Conservation (phyloP, 148 eudicot genomes). For the Persicaria maculosa region DNA sequence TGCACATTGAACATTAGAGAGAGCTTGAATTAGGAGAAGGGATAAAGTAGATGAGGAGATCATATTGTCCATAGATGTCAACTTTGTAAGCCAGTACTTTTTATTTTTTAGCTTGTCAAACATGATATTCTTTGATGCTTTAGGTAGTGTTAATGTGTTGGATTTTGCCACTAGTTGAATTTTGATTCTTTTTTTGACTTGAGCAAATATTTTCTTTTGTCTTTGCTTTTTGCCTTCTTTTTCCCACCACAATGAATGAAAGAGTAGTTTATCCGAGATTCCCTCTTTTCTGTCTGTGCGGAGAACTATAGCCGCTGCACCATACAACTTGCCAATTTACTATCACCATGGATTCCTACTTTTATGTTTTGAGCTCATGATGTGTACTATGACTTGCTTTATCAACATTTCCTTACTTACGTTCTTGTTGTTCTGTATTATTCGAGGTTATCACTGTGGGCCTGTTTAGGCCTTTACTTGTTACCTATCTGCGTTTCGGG, state of each 20-base stretch:
- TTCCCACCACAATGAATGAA: slow-evolving; percentile 1
- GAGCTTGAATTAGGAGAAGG: neutral
- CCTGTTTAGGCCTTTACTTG: neutral
- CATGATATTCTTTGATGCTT: slow-evolving; percentile 7
- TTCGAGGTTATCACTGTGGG: neutral
- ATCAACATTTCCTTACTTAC: neutral
- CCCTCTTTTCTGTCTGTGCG: neutral
- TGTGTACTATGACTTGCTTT: neutral
- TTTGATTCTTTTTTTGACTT: neutral
- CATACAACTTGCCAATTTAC: neutral
- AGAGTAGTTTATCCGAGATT: neutral
- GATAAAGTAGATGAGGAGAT: neutral
- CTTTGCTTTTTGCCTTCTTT: slow-evolving; percentile 1
- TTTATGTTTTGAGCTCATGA: neutral
- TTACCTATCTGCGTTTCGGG: neutral
- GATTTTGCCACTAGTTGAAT: neutral
- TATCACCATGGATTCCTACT: slow-evolving; percentile 1
- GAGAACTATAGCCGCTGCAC: neutral
- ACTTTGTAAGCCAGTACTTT: neutral
- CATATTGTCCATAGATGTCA: slow-evolving; percentile 2
- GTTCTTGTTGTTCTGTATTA: neutral
- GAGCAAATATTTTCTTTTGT: neutral
- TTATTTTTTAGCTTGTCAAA: neutral
- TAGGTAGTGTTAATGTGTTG: slow-evolving; percentile 2
- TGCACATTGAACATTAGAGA: neutral